Evolutionary conservation across 257 asterid genomes (phyloP), one percentile per base, ranked within the genome.

Genomic region (Solanum sparsipilum): DNA sequence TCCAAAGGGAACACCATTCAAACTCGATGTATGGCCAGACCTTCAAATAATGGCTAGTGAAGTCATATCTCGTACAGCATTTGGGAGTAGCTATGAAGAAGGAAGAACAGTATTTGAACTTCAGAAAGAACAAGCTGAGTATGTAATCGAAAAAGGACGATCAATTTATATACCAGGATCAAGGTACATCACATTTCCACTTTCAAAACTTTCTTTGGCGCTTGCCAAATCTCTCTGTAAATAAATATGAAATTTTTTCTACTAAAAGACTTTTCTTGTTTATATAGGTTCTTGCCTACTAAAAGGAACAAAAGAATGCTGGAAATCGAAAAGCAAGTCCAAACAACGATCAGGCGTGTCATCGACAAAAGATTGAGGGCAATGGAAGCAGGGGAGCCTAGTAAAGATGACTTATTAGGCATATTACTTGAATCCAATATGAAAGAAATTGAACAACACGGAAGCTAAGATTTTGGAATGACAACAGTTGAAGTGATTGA

Each of bases 61-160:
- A 84, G 92, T 90, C 6, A 90, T 93, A 39, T 92, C 95, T 11
- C 92, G 94, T 3, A 89, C 94, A 8, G 89, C 94, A 35, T 93
- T 93, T 90, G 95, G 5, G 35, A 91, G 95, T 58, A 92, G 86
- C 84, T 93, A 90, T 86, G 85, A 90, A 87, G 93, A 93, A 88
- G 95, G 94, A 35, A 89, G 91, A 90, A 90, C 13, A 41, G 89
- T 93, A 72, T 92, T 93, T 38, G 93, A 87, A 39, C 93, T 88
- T n/a, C 93, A 92, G 76, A 75, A 60, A 41, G 92, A 92, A 87
- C 93, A 90, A 39, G 91, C 90, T 9, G 89, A 88, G 78, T 67
- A 84, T 90, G 72, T 85, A 25, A 25, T 88, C n/a, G 36, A 84
- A 78, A 39, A 5, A 18, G 41, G 6, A 4, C 71, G 34, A 16